phyloP scores from a whole-genome alignment of 352 stramenopile genomes.

The Phytophthora pluvialis region DNA sequence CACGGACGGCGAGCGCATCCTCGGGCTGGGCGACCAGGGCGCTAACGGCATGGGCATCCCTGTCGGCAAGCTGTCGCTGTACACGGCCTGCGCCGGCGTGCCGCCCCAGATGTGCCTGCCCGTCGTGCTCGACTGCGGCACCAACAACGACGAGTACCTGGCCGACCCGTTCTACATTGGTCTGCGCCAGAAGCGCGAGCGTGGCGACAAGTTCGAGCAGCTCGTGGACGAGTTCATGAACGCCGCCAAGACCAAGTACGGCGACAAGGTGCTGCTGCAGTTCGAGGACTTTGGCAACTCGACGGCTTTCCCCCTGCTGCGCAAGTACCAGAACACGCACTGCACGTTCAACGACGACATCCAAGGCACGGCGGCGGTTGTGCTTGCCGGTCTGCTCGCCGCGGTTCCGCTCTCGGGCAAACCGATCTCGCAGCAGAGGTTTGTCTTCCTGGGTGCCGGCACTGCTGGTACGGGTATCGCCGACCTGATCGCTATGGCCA shows the following conservation, averaged over 20 bases:
- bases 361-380: constrained; percentile 87
- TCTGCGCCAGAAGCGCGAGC: constrained; percentile 88
- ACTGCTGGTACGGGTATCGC: constrained; percentile 95
- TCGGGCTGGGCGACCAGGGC: constrained; percentile 96
- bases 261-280: constrained; percentile 83
- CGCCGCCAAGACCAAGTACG: constrained; percentile 91
- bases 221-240: constrained; percentile 98
- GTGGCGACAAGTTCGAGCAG: constrained; percentile 91
- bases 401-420: constrained; percentile 80
- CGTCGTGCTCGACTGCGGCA: constrained; percentile 95
- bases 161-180: constrained; percentile 96
- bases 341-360: constrained; percentile 98
- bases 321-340: constrained; percentile 86
- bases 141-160: constrained; percentile 94
- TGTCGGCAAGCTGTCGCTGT: constrained; percentile 95
- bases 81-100: constrained; percentile 95
- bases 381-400: constrained; percentile 80
- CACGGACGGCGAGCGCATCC: constrained; percentile 96
- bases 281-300: constrained; percentile 92
- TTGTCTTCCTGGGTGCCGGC: constrained; percentile 96
- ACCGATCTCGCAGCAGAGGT: constrained; percentile 91
- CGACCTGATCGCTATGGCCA: constrained; percentile 92
- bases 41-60: constrained; percentile 92
- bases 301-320: constrained; percentile 85
- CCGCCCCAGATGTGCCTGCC: constrained; percentile 93